Percentiles rank a stretch among this genome's conserved stretches.
phyloP scores from a whole-genome alignment of 768 basidiomycete genomes.

The Leccinum disarticulatum region DNA sequence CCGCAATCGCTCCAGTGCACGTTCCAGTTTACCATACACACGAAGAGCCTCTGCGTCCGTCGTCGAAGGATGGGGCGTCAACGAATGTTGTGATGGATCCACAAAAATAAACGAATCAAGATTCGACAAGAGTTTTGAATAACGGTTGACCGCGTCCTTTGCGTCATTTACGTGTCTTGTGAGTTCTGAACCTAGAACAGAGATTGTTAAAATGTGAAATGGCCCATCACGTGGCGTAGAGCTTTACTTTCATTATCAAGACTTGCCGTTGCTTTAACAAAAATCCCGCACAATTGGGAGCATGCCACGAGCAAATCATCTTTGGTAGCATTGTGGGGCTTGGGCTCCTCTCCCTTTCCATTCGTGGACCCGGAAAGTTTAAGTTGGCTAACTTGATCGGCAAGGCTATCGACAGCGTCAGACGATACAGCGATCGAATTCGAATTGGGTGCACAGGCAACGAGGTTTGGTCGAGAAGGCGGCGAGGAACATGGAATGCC shows the following conservation, averaged over 20 bases:
- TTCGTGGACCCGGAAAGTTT: slow-evolving; percentile 16
- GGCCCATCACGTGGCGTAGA: too few relatives aligned
- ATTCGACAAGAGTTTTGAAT: slow-evolving; percentile 16
- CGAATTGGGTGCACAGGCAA: neutral
- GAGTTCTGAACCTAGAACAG: slow-evolving; percentile 15
- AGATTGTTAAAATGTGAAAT: neutral
- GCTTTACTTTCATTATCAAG: slow-evolving; percentile 23
- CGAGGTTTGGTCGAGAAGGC: slow-evolving; percentile 1
- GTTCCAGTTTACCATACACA: slow-evolving; percentile 52
- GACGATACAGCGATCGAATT: neutral
- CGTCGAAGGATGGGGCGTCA: neutral
- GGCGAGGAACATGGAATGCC: slow-evolving; percentile 15
- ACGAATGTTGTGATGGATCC: neutral
- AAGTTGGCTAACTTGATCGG: slow-evolving; percentile 18
- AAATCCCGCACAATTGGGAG: slow-evolving; percentile 40
- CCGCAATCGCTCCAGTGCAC: slow-evolving; percentile 59
- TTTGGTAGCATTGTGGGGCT: neutral
- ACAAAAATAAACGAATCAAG: slow-evolving; percentile 10
- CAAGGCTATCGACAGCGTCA: slow-evolving; percentile 19
- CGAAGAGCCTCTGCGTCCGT: slow-evolving; percentile 27
- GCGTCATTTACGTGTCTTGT: slow-evolving; percentile 21
- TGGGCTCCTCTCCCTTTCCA: neutral
- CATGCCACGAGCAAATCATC: slow-evolving; percentile 34
- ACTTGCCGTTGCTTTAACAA: slow-evolving; percentile 46
- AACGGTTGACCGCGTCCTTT: slow-evolving; percentile 17